Conservation (phyloP, 2,329 filamentous ascomycete genomes). For the Claviceps monticola region DNA sequence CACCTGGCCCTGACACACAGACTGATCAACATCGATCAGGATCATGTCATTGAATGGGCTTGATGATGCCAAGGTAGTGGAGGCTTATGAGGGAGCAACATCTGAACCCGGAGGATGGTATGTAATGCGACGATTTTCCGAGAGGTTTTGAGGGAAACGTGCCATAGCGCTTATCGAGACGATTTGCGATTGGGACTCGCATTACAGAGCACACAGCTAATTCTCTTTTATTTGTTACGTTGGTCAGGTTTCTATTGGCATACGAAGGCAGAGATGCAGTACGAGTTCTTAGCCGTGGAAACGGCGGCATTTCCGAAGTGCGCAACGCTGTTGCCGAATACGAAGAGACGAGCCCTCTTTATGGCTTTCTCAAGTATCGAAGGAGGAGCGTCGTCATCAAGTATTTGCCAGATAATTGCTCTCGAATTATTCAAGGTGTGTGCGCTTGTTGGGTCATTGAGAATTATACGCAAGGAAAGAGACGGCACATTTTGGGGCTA, state of each 20-base stretch:
- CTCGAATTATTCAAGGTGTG: constrained; percentile 81
- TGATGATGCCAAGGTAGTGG: constrained; percentile 65
- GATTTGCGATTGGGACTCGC: not conserved
- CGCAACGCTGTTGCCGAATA: constrained; percentile 66
- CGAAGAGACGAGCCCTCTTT: constrained; percentile 74
- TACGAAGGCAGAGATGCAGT: constrained; percentile 84
- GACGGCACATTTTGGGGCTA: not conserved
- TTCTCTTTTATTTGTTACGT: not conserved
- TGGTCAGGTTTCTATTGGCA: constrained; percentile 80
- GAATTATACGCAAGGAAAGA: not conserved
- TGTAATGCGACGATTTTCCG: constrained; percentile 18
- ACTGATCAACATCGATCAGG: constrained; percentile 8
- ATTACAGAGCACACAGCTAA: not conserved
- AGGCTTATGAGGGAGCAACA: constrained; percentile 69
- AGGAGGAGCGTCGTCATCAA: constrained; percentile 84
- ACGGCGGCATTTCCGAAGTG: constrained; percentile 71
- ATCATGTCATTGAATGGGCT: constrained; percentile 92
- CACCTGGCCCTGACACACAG: not conserved
- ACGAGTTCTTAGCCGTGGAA: constrained; percentile 61
- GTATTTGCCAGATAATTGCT: constrained; percentile 82
- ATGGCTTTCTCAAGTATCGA: constrained; percentile 81
- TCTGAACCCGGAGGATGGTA: constrained; percentile 91
- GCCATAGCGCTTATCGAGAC: too few relatives aligned
- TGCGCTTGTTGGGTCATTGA: not conserved
- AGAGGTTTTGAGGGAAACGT: too few relatives aligned